These are phyloP conservation scores for Amphicarpaea edgeworthii DNA, from an alignment of 306 rosid species.

Conservation along the genomic window DNA sequence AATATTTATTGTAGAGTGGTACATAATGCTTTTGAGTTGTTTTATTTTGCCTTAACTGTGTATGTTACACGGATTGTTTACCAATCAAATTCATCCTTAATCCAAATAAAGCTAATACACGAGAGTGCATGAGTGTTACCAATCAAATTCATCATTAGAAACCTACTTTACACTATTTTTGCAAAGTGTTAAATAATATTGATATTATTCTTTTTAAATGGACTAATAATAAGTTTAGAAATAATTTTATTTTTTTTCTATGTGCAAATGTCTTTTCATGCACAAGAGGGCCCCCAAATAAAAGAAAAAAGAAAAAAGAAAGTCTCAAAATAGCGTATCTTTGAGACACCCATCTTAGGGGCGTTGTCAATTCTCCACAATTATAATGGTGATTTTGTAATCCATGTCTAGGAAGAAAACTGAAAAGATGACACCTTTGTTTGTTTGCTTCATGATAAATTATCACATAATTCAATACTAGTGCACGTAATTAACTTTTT, in stretches of 20 bases:
- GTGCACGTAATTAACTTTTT: too few species aligned
- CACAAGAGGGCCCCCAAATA: background rate
- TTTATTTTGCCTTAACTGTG: slow-evolving; percentile 13
- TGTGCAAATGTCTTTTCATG: background rate
- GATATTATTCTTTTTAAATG: background rate
- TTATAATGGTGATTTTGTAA: slow-evolving; percentile 56
- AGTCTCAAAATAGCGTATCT: slow-evolving; percentile 45
- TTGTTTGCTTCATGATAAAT: slow-evolving; percentile 12
- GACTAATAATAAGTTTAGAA: background rate
- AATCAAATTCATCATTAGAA: slow-evolving; percentile 10
- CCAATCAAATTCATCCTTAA: slow-evolving; percentile 3
- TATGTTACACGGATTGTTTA: slow-evolving; percentile 1
- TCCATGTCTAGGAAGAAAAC: slow-evolving; percentile 52
- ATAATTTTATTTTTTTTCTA: background rate
- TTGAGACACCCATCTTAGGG: slow-evolving; percentile 50
- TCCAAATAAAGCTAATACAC: background rate
- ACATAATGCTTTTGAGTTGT: slow-evolving; percentile 18
- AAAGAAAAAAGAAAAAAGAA: background rate
- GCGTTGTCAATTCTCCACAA: slow-evolving; percentile 76
- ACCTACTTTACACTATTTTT: background rate
- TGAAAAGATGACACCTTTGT: slow-evolving; percentile 42
- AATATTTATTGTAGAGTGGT: slow-evolving; percentile 23
- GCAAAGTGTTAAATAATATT: background rate
- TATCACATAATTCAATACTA: background rate
- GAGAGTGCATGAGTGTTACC: background rate